Evolutionary conservation across 331 rosid species (phyloP), one percentile per base, ranked within the genome.

Genomic region (Phaseolus coccineus): DNA sequence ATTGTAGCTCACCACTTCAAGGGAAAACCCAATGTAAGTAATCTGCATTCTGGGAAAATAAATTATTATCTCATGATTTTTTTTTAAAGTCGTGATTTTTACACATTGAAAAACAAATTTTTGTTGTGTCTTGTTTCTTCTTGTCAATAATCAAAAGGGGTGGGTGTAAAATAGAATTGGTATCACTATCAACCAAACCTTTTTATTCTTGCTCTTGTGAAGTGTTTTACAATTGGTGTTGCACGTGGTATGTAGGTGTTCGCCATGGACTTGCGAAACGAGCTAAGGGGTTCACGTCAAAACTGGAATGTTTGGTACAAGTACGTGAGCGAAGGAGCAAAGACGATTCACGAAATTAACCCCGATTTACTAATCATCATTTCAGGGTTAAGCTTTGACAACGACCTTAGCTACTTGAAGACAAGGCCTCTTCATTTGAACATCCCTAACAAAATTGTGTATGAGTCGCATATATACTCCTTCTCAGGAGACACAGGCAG

Each of bases 201-300:
- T 19, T 19, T 19, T 19, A 19, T 19, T 19, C 22, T 19, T 19
- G 22, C 22, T 19, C 22, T 19, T 19, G 22, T 19, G 22, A 19
- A 19, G 22, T 19, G 22, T 19, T 19, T 19, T 19, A 19, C 22
- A 19, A 19, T 19, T 19, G 22, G 19, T 70, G n/a, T 58, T 31
- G 2, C 8, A 52, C n/a, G 37, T 62, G n/a, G 50, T 71, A 62
- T 3, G 25, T 8, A 87, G 89, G 89, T 89, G 47, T 51, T 85
- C 16, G 87, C 77, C 11, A 81, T 87, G 80, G 89, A 85, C 80
- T 33, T 89, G 81, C 5, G 86, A 22, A 89, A 89, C 8, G 88
- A 87, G 74, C 82, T 89, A 0, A 87, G 87, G 63, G 90, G 89
- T 3, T 10, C 85, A n/a, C 67, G 55, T 6, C 70, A 85, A 50